phyloP scores from a whole-genome alignment of 192 early-diverging fungal species.

The Backusella tuberculispora region DNA sequence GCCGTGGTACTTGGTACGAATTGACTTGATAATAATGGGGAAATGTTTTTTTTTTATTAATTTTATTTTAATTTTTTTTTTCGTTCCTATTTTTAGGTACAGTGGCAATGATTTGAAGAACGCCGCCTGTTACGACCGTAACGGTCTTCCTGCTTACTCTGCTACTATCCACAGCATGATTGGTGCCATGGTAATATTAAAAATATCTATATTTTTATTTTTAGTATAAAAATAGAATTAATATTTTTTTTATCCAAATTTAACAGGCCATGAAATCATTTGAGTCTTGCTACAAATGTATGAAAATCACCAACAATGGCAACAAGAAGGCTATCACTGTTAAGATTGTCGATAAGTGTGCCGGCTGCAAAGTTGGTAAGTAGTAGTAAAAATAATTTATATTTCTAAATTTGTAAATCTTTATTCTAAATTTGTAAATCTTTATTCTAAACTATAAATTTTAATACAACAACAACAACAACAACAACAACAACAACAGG shows the following conservation, averaged over 20 bases:
- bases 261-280: slow-evolving; percentile 32
- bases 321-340: slow-evolving; percentile 32
- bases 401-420: not conserved
- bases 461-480: too few species aligned
- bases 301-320: slow-evolving; percentile 38
- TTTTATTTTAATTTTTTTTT: not conserved
- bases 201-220: slow-evolving; percentile 15
- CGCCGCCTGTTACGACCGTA: slow-evolving; percentile 45
- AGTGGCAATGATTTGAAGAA: slow-evolving; percentile 44
- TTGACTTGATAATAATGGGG: not conserved
- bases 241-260: not conserved
- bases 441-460: not conserved
- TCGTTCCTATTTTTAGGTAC: slow-evolving; percentile 32
- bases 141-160: slow-evolving; percentile 40
- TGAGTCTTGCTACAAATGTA: slow-evolving; percentile 43
- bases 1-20: slow-evolving; percentile 39
- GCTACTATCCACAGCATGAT: slow-evolving; percentile 41
- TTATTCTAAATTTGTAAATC: not conserved
- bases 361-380: slow-evolving; percentile 32
- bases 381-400: not conserved
- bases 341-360: slow-evolving; percentile 42
- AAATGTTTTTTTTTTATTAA: not conserved
- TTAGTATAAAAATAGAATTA: not conserved
- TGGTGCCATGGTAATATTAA: slow-evolving; percentile 39
- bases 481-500: slow-evolving; percentile 6